A percentile compares a stretch with the other conserved stretches of the same genome.
These are phyloP conservation scores for Clitocybe nebularis DNA, from an alignment of 1,284 basidiomycete species.

Conservation along the genomic window DNA sequence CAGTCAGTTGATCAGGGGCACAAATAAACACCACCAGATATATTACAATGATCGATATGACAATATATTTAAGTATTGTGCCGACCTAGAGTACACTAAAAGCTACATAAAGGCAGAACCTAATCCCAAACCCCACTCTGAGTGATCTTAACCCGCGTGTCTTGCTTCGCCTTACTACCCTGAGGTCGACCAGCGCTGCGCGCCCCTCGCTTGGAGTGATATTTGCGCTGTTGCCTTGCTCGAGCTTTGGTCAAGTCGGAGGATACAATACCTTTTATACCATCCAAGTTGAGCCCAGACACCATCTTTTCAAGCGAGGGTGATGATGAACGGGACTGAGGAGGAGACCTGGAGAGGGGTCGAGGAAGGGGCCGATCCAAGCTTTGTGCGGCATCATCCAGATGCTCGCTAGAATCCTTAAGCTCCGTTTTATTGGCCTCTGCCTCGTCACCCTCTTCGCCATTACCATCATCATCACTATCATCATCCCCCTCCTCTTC, in stretches of 20 bases:
- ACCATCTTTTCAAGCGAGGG: constrained; percentile 33
- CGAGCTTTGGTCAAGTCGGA: constrained; percentile 60
- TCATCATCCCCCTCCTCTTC: constrained; percentile 25
- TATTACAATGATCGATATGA: no score
- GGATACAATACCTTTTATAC: constrained; percentile 57
- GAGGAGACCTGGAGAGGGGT: no score
- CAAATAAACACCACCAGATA: no score
- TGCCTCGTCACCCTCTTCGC: constrained; percentile 31
- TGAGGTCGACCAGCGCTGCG: constrained; percentile 67
- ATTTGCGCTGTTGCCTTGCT: constrained; percentile 65
- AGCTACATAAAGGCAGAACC: no score
- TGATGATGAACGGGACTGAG: constrained; percentile 47
- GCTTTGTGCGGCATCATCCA: constrained; percentile 27
- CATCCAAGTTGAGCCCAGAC: constrained; percentile 20
- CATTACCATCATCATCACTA: constrained; percentile 22
- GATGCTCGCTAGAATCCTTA: constrained; percentile 31
- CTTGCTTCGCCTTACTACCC: constrained; percentile 84
- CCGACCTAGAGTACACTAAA: no score
- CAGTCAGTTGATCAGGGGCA: no score
- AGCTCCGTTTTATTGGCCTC: constrained; percentile 35
- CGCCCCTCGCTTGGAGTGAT: constrained; percentile 67
- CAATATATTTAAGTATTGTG: no score
- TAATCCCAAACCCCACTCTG: constrained; percentile 63
- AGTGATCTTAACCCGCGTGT: constrained; percentile 62
- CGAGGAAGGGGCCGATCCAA: constrained; percentile 25